Evolutionary conservation across 495 filamentous ascomycete species (phyloP), one percentile per base, ranked within the genome.

Genomic region (Pyrenula massariospora): DNA sequence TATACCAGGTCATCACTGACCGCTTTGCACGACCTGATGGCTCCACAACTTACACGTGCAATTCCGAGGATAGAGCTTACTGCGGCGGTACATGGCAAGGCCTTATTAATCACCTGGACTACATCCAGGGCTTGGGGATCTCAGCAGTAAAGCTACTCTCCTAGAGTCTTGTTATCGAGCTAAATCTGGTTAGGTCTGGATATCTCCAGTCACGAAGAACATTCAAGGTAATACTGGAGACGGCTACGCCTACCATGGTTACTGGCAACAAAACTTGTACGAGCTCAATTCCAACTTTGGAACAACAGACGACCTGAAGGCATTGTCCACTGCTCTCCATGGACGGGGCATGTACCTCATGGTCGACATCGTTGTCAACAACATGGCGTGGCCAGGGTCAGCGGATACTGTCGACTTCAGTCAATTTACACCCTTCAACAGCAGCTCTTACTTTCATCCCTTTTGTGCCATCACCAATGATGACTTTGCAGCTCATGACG

Each of bases 351-450:
- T 89, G 82, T 74, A 82, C 64, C 70, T 90, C 24, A 91, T 91
- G 87, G 81, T 89, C 22, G 87, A 91, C 59, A 75, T 90, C 0
- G 87, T 90, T 10, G 79, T 84, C 19, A 93, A 93, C 64, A 86
- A 93, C 62, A 81, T 90, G 76, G 77, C 80, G 54, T 58, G 68
- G 59, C 23, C 72, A 23, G 83, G 84, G 2, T 66, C 75, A 22
- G 70, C 74, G 0, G 60, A 66, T 24, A 70, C 65, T 25, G 78
- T 88, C 36, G 78, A 87, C 68, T 86, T 87, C 66, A 71, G 70
- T 24, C 61, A 70, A 22, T 84, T 85, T 64, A 76, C 73, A 25
- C 83, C 85, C 8, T 92, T 91, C 71, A 80, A 85, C 61, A 68
- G 74, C 2, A 56, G 68, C 50, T 68, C 72, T 0, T 85, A 87